Conservation (phyloP, 2,329 filamentous ascomycete genomes). For the Epichloe coenophiala region DNA sequence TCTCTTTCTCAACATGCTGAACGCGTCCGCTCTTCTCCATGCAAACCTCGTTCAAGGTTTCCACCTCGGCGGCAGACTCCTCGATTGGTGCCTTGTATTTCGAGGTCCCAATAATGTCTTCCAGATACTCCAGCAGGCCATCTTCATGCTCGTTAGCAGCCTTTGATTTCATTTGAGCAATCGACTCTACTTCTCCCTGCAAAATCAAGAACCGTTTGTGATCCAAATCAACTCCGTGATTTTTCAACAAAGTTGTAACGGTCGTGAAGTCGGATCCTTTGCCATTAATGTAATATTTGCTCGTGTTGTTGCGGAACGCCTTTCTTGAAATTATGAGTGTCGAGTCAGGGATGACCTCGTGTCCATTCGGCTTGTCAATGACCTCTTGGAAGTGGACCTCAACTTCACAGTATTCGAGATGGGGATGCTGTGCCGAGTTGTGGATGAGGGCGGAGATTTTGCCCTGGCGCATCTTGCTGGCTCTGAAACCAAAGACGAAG, state of each 20-base stretch:
- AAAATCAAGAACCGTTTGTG: constrained; percentile 97
- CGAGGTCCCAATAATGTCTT: constrained; percentile 97
- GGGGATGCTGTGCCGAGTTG: constrained; percentile 77
- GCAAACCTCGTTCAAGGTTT: constrained; percentile 86
- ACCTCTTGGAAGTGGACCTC: constrained; percentile 95
- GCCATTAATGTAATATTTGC: constrained; percentile 94
- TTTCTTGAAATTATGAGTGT: constrained; percentile 77
- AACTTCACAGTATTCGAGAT: constrained; percentile 86
- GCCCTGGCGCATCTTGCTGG: constrained; percentile 98
- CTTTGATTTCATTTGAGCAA: constrained; percentile 98
- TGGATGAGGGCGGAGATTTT: constrained; percentile 97
- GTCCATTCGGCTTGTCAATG: constrained; percentile 66
- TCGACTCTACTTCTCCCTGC: constrained; percentile 95
- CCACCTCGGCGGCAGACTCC: constrained; percentile 79
- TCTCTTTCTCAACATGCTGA: constrained; percentile 96
- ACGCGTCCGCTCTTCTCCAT: constrained; percentile 90
- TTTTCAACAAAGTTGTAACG: constrained; percentile 76
- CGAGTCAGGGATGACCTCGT: constrained; percentile 69
- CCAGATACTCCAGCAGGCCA: constrained; percentile 86
- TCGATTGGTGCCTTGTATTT: constrained; percentile 98
- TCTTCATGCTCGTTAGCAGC: constrained; percentile 92
- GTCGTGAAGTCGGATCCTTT: constrained; percentile 83
- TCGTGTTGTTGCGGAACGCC: constrained; percentile 95
- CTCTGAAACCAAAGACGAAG: constrained; percentile 98
- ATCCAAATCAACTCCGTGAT: constrained; percentile 84